A percentile compares a stretch with the other conserved stretches of the same genome.
Evolutionary conservation across 805 yeast genomes (phyloP).

Genomic region (Zygoascus tannicola): DNA sequence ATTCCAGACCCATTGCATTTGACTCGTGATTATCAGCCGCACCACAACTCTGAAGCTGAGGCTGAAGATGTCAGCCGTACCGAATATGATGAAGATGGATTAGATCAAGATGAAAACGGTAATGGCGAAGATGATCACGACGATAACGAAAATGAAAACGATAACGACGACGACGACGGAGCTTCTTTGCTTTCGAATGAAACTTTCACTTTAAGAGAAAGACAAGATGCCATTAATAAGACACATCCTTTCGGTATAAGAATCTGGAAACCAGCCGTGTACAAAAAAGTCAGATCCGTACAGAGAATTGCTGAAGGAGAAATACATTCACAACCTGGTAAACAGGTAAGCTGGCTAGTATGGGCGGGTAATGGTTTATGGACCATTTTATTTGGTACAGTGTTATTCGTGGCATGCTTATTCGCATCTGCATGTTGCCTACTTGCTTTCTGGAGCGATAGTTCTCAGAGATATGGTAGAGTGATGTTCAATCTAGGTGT

Average conservation of each 20-base stretch:
- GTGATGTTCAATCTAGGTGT: constrained; percentile 52
- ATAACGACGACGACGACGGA: constrained; percentile 28
- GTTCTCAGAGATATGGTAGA: constrained; percentile 54
- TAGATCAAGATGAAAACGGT: constrained; percentile 13
- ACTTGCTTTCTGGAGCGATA: constrained; percentile 35
- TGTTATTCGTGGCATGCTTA: constrained; percentile 46
- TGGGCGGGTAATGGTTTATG: constrained; percentile 62
- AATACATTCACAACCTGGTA: constrained; percentile 64
- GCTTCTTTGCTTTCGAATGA: constrained; percentile 35
- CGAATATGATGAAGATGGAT: constrained; percentile 1
- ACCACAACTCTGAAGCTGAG: constrained; percentile 4
- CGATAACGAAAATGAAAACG: constrained; percentile 17
- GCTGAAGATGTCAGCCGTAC: constrained; percentile 8
- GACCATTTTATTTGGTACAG: constrained; percentile 63
- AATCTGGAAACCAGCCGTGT: constrained; percentile 96
- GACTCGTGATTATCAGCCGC: constrained; percentile 3
- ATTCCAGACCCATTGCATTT: neutral
- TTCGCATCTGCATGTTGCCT: constrained; percentile 38
- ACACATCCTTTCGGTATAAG: constrained; percentile 98
- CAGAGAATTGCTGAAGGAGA: constrained; percentile 87
- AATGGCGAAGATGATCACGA: constrained; percentile 17
- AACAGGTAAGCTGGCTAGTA: constrained; percentile 52
- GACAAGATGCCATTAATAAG: constrained; percentile 92
- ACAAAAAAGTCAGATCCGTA: constrained; percentile 86
- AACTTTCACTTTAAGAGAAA: constrained; percentile 78